These are phyloP conservation scores for Furculomyces boomerangus DNA, from an alignment of 371 early-diverging fungal species.

Conservation along the genomic window DNA sequence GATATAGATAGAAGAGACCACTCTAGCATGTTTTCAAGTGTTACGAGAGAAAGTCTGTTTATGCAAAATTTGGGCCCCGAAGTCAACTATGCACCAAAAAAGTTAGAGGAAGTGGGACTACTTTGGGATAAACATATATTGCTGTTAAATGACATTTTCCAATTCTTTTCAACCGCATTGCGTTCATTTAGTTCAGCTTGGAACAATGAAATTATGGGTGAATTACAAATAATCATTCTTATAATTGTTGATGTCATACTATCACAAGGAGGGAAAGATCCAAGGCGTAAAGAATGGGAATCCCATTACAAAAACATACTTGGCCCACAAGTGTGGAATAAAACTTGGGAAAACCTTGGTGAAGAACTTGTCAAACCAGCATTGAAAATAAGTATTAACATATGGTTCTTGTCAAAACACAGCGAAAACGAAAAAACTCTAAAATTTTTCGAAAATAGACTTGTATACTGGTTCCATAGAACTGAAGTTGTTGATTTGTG, in stretches of 20 bases:
- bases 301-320: background rate
- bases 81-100: background rate
- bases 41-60: background rate
- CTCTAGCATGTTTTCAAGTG: background rate
- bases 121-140: background rate
- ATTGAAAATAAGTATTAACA: background rate
- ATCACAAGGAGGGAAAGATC: background rate
- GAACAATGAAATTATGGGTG: background rate
- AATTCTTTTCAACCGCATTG: conserved; percentile 1
- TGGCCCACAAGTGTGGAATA: background rate
- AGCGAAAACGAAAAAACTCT: background rate
- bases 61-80: background rate
- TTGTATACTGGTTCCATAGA: conserved; percentile 1
- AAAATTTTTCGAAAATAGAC: background rate
- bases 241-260: background rate
- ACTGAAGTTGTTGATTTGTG: conserved; percentile 2
- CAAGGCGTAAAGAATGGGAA: background rate
- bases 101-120: background rate
- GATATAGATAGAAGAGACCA: background rate
- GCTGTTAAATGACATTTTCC: conserved; percentile 3
- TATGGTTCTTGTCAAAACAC: background rate
- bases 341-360: background rate
- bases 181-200: background rate
- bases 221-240: background rate
- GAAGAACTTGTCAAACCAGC: background rate